Percentiles rank a stretch among this genome's conserved stretches.
phyloP scores from a whole-genome alignment of 1,284 basidiomycete genomes.

The Sporisorium graminicola region DNA sequence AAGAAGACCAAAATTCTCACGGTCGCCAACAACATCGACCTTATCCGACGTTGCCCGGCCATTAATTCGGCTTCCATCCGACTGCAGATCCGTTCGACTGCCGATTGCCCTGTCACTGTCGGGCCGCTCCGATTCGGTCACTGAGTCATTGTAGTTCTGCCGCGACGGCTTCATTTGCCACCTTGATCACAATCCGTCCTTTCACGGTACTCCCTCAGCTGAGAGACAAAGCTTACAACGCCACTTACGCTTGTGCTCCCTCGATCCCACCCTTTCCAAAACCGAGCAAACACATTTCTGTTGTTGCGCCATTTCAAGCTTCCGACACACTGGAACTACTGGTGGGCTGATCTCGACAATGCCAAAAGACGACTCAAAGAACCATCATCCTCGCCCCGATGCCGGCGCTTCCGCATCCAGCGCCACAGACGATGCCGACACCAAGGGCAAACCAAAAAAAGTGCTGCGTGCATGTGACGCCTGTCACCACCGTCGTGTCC shows the following conservation, averaged over 20 bases:
- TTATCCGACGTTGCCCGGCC: not conserved
- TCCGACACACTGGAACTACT: not conserved
- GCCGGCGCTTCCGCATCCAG: conserved; percentile 12
- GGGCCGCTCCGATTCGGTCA: too few relatives aligned
- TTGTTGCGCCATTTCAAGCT: not conserved
- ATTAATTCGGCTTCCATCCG: conserved; percentile 7
- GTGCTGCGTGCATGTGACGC: conserved; percentile 48
- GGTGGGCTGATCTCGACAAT: conserved; percentile 17
- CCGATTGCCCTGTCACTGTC: not conserved
- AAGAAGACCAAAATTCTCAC: not conserved
- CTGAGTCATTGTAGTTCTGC: not conserved
- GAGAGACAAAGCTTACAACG: not conserved
- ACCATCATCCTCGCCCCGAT: conserved; percentile 18
- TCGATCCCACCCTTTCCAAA: not conserved
- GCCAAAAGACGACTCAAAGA: conserved; percentile 45
- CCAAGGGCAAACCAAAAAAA: conserved; percentile 50
- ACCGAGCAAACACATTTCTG: not conserved
- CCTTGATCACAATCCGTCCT: not conserved
- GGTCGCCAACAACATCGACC: not conserved
- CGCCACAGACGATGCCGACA: conserved; percentile 25
- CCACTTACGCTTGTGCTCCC: not conserved
- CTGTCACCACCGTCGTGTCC: conserved; percentile 55
- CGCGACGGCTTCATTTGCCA: conserved; percentile 1
- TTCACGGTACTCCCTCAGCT: not conserved
- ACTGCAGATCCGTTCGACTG: conserved; percentile 3